Conservation (phyloP, 345 rosid species). For the Melaleuca quinquenervia region DNA sequence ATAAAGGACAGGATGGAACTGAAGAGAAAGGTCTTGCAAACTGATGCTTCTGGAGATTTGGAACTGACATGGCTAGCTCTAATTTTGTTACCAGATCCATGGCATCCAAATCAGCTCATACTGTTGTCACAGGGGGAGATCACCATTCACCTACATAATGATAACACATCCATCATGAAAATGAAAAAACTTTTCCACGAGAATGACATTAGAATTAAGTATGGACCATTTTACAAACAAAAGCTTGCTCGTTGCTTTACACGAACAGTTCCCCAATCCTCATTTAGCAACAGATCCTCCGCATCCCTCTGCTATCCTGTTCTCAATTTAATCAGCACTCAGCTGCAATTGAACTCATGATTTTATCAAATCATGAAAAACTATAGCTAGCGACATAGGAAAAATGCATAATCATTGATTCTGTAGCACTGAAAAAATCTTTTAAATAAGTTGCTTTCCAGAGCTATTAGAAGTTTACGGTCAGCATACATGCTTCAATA, state of each 20-base stretch:
- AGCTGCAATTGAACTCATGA: background rate
- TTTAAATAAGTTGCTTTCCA: background rate
- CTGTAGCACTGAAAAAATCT: background rate
- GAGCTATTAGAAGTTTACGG: background rate
- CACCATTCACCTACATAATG: background rate
- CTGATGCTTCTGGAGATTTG: constrained; percentile 7
- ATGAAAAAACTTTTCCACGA: background rate
- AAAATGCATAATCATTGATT: background rate
- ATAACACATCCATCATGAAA: background rate
- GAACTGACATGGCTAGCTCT: constrained; percentile 14
- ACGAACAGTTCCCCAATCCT: too few relatives aligned
- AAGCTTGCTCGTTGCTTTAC: too few relatives aligned
- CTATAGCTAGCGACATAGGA: background rate
- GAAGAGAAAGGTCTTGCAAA: constrained; percentile 5
- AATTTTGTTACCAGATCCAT: background rate
- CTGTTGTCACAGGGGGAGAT: background rate
- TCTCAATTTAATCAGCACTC: background rate
- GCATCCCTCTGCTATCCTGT: background rate
- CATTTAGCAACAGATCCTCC: background rate
- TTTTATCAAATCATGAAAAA: background rate
- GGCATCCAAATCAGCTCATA: background rate
- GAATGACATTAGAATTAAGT: background rate
- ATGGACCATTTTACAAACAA: background rate
- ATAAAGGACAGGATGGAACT: background rate
- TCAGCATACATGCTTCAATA: background rate